A percentile compares a stretch with the other conserved stretches of the same genome.
Evolutionary conservation across 306 rosid genomes (phyloP).

Genomic region (Bauhinia variegata): DNA sequence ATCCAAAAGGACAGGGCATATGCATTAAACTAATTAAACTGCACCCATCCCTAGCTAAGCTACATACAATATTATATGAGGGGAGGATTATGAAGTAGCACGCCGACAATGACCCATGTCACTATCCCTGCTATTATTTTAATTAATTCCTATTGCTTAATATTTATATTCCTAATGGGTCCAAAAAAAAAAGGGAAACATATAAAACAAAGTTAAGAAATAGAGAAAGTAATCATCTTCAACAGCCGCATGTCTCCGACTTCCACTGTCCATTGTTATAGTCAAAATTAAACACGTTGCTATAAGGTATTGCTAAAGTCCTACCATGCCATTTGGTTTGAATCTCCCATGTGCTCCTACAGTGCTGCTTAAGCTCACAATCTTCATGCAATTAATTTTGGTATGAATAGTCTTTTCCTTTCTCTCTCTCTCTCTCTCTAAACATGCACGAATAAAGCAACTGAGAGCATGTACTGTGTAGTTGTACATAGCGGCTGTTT

Average conservation of each 20-base stretch:
- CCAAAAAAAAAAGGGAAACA: constrained; percentile 31
- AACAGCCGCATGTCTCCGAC: too few species aligned
- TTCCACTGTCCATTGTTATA: too few species aligned
- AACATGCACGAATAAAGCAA: constrained; percentile 19
- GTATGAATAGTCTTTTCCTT: constrained; percentile 11
- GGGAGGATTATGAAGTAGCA: constrained; percentile 34
- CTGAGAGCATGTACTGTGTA: constrained; percentile 9
- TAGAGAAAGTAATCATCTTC: too few species aligned
- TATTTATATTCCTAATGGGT: too few species aligned
- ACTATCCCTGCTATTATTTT: constrained; percentile 32
- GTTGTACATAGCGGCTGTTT: neutral
- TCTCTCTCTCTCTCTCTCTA: too few species aligned
- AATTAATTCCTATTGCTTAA: constrained; percentile 36
- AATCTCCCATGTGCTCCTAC: constrained; percentile 20
- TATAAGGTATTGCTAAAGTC: too few species aligned
- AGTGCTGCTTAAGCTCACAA: constrained; percentile 10
- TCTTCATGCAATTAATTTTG: constrained; percentile 22
- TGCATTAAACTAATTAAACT: constrained; percentile 46
- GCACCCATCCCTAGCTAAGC: too few species aligned
- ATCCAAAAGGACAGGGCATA: constrained; percentile 48
- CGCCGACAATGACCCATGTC: constrained; percentile 55
- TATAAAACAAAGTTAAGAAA: too few species aligned
- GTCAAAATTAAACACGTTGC: too few species aligned
- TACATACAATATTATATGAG: constrained; percentile 22
- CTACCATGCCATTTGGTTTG: too few species aligned